phyloP scores from a whole-genome alignment of 2,329 filamentous ascomycete species.

The Penicillium sp. region DNA sequence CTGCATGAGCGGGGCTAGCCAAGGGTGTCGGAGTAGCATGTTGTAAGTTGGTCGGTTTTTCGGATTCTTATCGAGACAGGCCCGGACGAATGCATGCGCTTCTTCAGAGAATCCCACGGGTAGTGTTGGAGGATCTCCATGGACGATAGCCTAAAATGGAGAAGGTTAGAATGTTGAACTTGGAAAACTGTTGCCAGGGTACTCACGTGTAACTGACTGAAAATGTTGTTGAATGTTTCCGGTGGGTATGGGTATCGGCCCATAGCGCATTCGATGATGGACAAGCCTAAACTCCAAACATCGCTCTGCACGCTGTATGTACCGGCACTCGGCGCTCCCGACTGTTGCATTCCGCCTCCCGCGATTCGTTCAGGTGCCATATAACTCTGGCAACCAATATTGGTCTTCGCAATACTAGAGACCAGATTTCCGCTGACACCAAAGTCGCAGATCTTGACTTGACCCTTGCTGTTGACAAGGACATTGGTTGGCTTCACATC shows the following conservation, averaged over 20 bases:
- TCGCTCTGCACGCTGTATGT: slow-evolving; percentile 98
- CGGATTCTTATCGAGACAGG: slow-evolving; percentile 89
- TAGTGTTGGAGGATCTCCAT: slow-evolving; percentile 89
- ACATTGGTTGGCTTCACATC: slow-evolving; percentile 99
- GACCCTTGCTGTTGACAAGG: slow-evolving; percentile 80
- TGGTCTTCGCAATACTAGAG: slow-evolving; percentile 96
- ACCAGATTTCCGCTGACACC: slow-evolving; percentile 95
- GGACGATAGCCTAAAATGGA: slow-evolving; percentile 78
- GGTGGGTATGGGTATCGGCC: slow-evolving; percentile 95
- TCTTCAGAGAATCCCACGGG: slow-evolving; percentile 77
- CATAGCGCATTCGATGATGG: slow-evolving; percentile 93
- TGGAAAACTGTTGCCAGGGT: neutral
- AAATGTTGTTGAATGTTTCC: slow-evolving; percentile 97
- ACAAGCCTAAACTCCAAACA: slow-evolving; percentile 93
- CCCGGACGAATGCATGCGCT: slow-evolving; percentile 81
- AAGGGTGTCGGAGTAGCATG: slow-evolving; percentile 84
- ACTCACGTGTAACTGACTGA: slow-evolving; percentile 93
- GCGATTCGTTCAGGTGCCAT: slow-evolving; percentile 98
- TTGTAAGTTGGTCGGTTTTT: slow-evolving; percentile 91
- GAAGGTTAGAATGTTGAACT: slow-evolving; percentile 13
- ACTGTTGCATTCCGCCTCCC: slow-evolving; percentile 73
- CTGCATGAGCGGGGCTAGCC: slow-evolving; percentile 75
- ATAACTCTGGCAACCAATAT: slow-evolving; percentile 98
- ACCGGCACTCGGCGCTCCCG: slow-evolving; percentile 69
- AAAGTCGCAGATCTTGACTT: slow-evolving; percentile 98